phyloP scores from a whole-genome alignment of 2,329 filamentous ascomycete species.

The Claviceps sp. region DNA sequence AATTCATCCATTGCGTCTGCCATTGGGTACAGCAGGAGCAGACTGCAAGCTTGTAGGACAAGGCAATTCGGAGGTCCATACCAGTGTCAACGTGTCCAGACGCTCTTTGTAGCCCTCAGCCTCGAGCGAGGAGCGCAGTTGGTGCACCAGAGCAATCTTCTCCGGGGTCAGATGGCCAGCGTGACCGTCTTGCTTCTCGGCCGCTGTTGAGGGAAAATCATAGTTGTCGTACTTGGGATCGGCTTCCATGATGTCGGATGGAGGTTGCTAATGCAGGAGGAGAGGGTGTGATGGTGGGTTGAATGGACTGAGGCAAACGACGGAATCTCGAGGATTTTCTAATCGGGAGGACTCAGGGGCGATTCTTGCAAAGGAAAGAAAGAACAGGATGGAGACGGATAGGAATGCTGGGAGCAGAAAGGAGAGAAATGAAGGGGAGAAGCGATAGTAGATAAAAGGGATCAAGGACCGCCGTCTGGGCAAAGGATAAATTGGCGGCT shows the following conservation, averaged over 20 bases:
- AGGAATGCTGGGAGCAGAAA: not conserved
- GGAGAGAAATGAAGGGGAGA: not conserved
- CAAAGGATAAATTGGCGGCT: not conserved
- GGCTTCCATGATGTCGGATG: constrained; percentile 35
- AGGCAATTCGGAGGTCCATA: constrained; percentile 28
- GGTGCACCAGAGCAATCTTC: constrained; percentile 80
- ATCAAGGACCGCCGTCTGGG: not conserved
- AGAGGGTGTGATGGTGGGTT: not conserved
- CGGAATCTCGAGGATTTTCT: not conserved
- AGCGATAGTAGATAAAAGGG: not conserved
- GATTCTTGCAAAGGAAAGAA: not conserved
- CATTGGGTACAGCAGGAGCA: not conserved
- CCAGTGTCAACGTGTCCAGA: constrained; percentile 84
- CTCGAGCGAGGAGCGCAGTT: constrained; percentile 79
- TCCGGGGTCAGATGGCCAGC: constrained; percentile 74
- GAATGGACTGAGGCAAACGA: not conserved
- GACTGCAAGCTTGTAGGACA: no score
- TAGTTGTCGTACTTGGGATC: constrained; percentile 94
- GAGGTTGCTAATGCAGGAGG: not conserved
- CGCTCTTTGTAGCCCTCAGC: constrained; percentile 66
- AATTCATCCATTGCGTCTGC: not conserved
- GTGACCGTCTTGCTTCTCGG: constrained; percentile 60
- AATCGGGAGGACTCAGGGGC: not conserved
- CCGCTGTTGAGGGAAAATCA: constrained; percentile 73
- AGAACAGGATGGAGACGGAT: not conserved